Evolutionary conservation across 163 green algal genomes (phyloP), one percentile per base, ranked within the genome.

Genomic region (Scenedesmus sp.): DNA sequence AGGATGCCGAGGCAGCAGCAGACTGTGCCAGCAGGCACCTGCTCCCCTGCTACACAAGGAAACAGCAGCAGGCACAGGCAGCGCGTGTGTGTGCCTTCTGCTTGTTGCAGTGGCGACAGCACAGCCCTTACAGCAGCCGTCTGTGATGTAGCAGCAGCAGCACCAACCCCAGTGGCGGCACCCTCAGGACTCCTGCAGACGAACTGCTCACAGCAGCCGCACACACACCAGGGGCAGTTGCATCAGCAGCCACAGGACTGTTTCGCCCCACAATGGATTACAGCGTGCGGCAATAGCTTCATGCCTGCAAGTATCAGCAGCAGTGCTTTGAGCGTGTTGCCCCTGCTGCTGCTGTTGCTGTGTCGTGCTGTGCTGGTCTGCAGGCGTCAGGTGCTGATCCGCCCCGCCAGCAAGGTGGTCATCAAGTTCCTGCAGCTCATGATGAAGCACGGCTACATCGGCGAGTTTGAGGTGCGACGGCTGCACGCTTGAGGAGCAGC

Each of bases 361-460:
- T 33, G 72, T 20, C n/a, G 72, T 43, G 30, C n/a, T 78, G 43
- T 65, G 53, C 53, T 65, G 53, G 13, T 53, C 87, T 59, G 46
- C 37, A 49, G 35, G 72, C 72, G 87, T 79, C 98, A 99, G 94
- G 98, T 99, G 90, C 95, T 99, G 84, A 96, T 99, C 89, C 91
- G 98, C 68, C 98, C 98, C 10, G 97, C 96, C 78, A 99, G 96
- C 93, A 99, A 99, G 96, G 98, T 99, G 92, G 97, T 99, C 79
- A 99, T 99, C 95, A 99, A 99, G 95, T 99, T 99, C 94, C 96
- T 99, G 92, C 96, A 98, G 93, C 96, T 99, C 37, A 99, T 99
- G 98, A 96, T 98, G 97, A 99, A 99, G 96, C 97, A 99, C 94
- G 98, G 98, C 65, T 99, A 99, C 97, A 99, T 99, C 92, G 96